A percentile compares a stretch with the other conserved stretches of the same genome.
These are phyloP conservation scores for Buxus sempervirens DNA, from an alignment of 164 flowering plant species.

Conservation along the genomic window DNA sequence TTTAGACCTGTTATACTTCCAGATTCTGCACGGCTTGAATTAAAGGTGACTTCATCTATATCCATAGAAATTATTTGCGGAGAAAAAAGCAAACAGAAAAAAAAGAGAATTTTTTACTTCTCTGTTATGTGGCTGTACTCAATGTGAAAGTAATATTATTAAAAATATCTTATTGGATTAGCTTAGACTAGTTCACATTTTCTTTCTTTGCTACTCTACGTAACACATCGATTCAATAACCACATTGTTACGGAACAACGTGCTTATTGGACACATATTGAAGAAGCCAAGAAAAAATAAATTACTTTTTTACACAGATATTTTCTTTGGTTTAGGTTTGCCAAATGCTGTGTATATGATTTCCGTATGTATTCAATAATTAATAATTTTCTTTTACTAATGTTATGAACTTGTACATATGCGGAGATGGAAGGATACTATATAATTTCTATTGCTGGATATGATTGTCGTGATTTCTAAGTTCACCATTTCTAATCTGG, in stretches of 20 bases:
- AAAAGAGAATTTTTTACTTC: background rate
- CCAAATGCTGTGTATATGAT: no score
- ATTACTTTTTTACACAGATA: no score
- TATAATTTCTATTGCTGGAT: background rate
- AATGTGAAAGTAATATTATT: background rate
- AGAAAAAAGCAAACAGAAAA: background rate
- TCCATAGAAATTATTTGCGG: background rate
- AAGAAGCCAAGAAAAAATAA: background rate
- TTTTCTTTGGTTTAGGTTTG: no score
- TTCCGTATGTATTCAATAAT: no score
- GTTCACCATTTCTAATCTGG: background rate
- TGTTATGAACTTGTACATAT: background rate
- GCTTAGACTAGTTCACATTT: background rate
- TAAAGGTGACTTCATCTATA: slow-evolving; percentile 52
- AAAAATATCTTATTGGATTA: no score
- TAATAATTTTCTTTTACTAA: no score
- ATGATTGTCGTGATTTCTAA: background rate
- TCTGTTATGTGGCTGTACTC: background rate
- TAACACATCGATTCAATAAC: background rate
- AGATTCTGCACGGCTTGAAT: slow-evolving; percentile 90
- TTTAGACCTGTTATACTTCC: slow-evolving; percentile 99
- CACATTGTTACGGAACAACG: no score
- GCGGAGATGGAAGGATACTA: background rate
- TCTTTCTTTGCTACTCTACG: background rate
- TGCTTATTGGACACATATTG: background rate